phyloP scores from a whole-genome alignment of 345 rosid species.

The Euphorbia lathyris region DNA sequence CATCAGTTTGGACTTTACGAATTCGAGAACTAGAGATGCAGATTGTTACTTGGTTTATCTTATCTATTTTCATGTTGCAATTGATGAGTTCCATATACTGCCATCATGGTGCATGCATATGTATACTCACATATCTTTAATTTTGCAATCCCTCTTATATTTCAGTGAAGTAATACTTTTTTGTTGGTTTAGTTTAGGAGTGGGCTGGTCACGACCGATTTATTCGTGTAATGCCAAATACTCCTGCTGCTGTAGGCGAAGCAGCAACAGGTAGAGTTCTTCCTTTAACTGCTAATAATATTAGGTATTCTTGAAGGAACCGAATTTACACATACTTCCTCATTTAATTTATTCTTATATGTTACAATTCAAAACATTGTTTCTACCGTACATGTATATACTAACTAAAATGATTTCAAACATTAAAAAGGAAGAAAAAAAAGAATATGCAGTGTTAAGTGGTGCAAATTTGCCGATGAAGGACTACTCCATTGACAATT shows the following conservation, averaged over 20 bases:
- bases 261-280: constrained; percentile 63
- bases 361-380: neutral
- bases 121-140: neutral
- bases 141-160: neutral
- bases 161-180: neutral
- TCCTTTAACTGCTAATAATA: neutral
- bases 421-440: neutral
- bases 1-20: neutral
- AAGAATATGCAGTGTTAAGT: neutral
- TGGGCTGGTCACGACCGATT: constrained; percentile 84
- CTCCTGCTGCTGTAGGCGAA: constrained; percentile 85
- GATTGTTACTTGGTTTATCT: neutral
- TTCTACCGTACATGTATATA: neutral
- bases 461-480: neutral
- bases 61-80: neutral
- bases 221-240: constrained; percentile 89
- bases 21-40: neutral
- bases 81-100: neutral
- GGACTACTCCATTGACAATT: too few species aligned
- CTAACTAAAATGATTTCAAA: neutral
- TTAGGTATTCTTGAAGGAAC: neutral
- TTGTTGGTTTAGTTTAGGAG: constrained; percentile 38
- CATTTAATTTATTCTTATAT: neutral
- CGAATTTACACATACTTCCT: neutral
- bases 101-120: neutral